Conservation (phyloP, 306 rosid species). For the Mucuna pruriens region DNA sequence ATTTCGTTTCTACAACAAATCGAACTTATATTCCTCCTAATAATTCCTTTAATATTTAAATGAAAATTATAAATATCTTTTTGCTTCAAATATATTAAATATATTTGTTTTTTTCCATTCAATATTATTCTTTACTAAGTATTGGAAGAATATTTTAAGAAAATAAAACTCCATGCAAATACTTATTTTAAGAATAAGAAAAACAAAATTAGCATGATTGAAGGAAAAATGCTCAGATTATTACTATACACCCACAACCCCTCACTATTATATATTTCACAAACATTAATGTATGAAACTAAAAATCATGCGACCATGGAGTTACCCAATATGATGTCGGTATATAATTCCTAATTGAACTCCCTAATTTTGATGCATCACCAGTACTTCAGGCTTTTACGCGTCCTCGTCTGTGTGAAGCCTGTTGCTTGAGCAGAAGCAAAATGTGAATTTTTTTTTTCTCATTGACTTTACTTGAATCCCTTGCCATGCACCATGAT, state of each 20-base stretch:
- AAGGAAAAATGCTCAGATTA: conserved; percentile 59
- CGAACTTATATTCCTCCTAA: conserved; percentile 12
- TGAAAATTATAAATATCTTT: background rate
- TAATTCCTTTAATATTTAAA: background rate
- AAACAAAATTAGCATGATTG: conserved; percentile 40
- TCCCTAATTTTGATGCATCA: conserved; percentile 46
- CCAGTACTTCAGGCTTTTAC: conserved; percentile 35
- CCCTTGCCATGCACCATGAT: conserved; percentile 32
- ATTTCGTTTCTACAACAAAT: conserved; percentile 26
- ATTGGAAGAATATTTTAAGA: background rate
- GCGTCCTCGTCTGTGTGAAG: conserved; percentile 43
- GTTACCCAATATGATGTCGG: conserved; percentile 39
- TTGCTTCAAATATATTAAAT: background rate
- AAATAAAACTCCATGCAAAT: conserved; percentile 14
- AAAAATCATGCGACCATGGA: conserved; percentile 49
- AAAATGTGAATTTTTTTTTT: conserved; percentile 17
- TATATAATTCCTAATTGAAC: conserved; percentile 48
- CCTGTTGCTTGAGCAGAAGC: conserved; percentile 37
- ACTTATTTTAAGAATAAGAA: conserved; percentile 21
- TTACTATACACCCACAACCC: conserved; percentile 63
- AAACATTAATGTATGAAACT: conserved; percentile 48
- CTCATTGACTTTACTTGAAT: conserved; percentile 38
- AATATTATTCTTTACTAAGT: background rate
- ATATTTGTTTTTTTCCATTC: background rate
- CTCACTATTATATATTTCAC: conserved; percentile 54